phyloP scores from a whole-genome alignment of 2,329 filamentous ascomycete species.

The Botrytis aclada region DNA sequence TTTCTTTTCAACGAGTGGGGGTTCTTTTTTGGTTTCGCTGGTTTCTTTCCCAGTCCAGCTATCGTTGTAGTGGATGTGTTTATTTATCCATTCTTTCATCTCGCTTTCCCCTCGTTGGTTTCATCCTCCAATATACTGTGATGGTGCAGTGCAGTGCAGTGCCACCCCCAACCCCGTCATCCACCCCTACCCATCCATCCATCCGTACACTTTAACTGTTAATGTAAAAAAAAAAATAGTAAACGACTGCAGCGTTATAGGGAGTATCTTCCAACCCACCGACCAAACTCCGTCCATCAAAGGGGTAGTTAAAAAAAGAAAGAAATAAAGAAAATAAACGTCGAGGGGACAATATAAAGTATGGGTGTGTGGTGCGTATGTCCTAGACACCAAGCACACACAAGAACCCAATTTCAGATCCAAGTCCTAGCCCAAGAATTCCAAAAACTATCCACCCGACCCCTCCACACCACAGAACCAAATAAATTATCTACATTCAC shows the following conservation, averaged over 20 bases:
- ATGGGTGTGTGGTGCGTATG: neutral
- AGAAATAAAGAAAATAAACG: neutral
- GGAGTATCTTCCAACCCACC: neutral
- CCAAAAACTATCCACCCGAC: neutral
- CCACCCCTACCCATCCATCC: neutral
- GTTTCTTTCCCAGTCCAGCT: neutral
- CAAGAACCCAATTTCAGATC: neutral
- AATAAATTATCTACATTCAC: slow-evolving; percentile 4
- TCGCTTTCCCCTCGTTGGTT: neutral
- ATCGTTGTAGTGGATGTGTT: neutral
- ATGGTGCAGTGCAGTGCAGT: neutral
- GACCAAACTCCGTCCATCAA: neutral
- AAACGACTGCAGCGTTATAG: neutral
- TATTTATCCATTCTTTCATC: neutral
- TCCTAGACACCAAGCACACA: neutral
- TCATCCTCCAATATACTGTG: neutral
- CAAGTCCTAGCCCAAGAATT: neutral
- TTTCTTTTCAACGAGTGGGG: neutral
- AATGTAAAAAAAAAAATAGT: neutral
- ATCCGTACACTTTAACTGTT: neutral
- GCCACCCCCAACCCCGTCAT: neutral
- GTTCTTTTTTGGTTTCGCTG: neutral
- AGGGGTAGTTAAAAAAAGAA: neutral
- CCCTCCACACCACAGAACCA: neutral
- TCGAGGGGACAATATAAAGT: neutral